These are phyloP conservation scores for Glomus cerebriforme DNA, from an alignment of 192 early-diverging fungal species.

Conservation along the genomic window DNA sequence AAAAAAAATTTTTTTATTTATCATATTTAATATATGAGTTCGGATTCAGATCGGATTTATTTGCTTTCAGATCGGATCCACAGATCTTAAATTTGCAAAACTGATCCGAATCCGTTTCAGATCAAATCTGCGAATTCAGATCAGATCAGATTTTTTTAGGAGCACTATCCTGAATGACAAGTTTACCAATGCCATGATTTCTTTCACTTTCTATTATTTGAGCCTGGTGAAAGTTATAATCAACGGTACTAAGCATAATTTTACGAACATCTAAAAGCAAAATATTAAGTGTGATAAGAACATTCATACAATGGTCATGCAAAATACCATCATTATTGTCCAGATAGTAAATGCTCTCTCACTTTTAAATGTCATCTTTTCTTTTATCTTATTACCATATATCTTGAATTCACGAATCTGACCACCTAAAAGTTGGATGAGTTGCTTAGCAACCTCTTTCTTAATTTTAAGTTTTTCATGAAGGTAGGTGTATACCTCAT, in stretches of 20 bases:
- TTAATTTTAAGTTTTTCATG: conserved; percentile 20
- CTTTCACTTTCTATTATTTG: background rate
- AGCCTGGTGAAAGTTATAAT: conserved; percentile 19
- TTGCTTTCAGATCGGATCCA: no score
- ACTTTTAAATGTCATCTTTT: conserved; percentile 19
- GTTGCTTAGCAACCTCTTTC: conserved; percentile 10
- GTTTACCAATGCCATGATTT: conserved; percentile 27
- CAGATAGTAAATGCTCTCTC: conserved; percentile 29
- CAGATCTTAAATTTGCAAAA: no score
- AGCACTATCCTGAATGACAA: conserved; percentile 12
- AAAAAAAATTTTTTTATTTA: no score
- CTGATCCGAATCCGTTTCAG: no score
- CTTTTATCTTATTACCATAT: conserved; percentile 21
- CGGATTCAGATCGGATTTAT: no score
- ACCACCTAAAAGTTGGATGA: conserved; percentile 21
- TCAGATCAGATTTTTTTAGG: no score
- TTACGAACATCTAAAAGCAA: conserved; percentile 32
- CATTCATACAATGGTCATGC: background rate
- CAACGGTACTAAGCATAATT: background rate
- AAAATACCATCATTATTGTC: conserved; percentile 7
- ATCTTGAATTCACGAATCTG: conserved; percentile 22
- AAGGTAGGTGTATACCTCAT: conserved; percentile 16
- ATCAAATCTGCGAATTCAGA: no score
- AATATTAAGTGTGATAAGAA: conserved; percentile 31
- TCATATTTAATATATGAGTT: no score